Evolutionary conservation across 495 filamentous ascomycete species (phyloP), one percentile per base, ranked within the genome.

Genomic region (Aspergillus campestris): DNA sequence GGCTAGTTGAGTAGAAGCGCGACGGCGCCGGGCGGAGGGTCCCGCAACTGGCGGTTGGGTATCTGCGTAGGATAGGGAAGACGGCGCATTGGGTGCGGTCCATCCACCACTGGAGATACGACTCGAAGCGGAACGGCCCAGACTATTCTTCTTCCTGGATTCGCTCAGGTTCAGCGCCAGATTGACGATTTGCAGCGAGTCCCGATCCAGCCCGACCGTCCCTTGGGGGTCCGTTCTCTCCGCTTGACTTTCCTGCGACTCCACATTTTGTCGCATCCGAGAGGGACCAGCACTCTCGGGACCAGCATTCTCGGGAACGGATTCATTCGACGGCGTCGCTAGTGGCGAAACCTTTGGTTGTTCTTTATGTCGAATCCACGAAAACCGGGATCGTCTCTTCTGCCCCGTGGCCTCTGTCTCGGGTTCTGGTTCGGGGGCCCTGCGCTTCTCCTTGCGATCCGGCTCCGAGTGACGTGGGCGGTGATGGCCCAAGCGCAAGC

Each of bases 91-190:
- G 12, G 80, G 75, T 4, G 74, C 57, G 37, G 72, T 69, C 38
- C 81, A 69, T 40, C 73, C 67, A 24, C 76, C 67, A 13, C 78
- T 77, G 32, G 68, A 51, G 14, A 56, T 40, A 40, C 53, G 51
- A 34, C 44, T 49, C 29, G 59, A 54, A 3, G 55, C 29, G 8
- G 56, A 28, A 35, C 63, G 55, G 31, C 61, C 54, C 38, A 59
- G 45, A 42, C 55, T 59, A 37, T 71, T 69, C 44, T 82, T 73
- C 44, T 80, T 75, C 42, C 89, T 74, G 30, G 86, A 89, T 57
- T 95, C 87, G 66, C 85, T 94, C 40, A 96, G 64, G 56, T 83
- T 91, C 58, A 96, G 66, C 2, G 90, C 90, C 62, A 96, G 82
- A 55, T 85, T 89, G 32, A 96, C 87, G 47, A 96, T 90, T 61